Conservation (phyloP, 2,329 filamentous ascomycete species). For the Colletotrichum tanaceti region DNA sequence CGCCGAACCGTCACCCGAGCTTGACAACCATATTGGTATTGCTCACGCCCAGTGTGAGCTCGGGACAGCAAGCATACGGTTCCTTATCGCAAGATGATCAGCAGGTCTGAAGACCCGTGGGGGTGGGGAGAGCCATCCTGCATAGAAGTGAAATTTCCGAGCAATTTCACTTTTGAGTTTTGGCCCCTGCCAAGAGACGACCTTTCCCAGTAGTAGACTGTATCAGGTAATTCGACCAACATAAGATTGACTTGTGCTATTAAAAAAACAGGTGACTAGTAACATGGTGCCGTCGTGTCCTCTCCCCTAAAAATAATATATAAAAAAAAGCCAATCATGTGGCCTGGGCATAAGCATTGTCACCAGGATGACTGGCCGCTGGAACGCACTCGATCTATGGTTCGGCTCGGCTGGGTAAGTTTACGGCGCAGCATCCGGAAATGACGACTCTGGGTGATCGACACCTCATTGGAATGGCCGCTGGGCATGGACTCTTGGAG, state of each 20-base stretch:
- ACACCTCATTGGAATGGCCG: slow-evolving; percentile 27
- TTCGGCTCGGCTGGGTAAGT: not conserved
- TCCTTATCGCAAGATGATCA: not conserved
- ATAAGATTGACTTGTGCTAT: not conserved
- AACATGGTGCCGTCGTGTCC: not conserved
- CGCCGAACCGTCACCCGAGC: not conserved
- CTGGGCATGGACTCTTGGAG: not conserved
- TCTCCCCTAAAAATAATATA: not conserved
- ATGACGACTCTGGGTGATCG: slow-evolving; percentile 8
- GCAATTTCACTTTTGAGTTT: not conserved
- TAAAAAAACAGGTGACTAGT: not conserved
- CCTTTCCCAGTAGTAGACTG: not conserved
- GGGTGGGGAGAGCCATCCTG: not conserved
- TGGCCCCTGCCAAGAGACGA: not conserved
- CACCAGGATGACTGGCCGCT: not conserved
- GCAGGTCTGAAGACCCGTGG: slow-evolving; percentile 5
- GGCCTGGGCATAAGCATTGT: not conserved
- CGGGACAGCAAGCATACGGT: not conserved
- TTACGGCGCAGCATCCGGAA: slow-evolving; percentile 6
- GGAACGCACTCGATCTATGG: not conserved
- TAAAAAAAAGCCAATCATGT: not conserved
- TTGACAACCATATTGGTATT: not conserved
- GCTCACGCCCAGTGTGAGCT: not conserved
- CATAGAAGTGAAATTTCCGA: slow-evolving; percentile 6
- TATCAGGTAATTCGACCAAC: not conserved